Base-by-base conservation (phyloP, 805 yeast species). In the Candida vaughaniae region DNA sequence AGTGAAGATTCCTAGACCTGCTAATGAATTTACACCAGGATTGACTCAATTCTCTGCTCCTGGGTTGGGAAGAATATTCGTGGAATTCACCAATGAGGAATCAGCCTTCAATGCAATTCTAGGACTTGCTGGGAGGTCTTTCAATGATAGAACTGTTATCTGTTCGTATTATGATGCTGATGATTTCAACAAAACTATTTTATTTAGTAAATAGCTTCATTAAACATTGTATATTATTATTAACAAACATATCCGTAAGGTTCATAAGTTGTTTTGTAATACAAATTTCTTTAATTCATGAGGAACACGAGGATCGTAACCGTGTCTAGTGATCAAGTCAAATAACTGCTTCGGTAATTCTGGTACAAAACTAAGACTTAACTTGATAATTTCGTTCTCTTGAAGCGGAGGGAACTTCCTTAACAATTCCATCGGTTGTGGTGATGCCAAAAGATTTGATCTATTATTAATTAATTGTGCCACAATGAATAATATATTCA, bases 401-500 rank as follows among this genome's bases (percentile, higher is more conserved):
- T 82, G 78, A 39, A 89, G 62, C 3, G 64, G 64, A 0, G 96
- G 95, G 45, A 87, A 78, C 39, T 78, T 83, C 36, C 95, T 65
- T 34, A 89, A 59, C 14, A 85, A 56, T 29, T 78, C 69, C 87
- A 88, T 88, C 9, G 96, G 96, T 45, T 73, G 82, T 18, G 56
- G 60, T 6, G 82, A 70, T 11, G 62, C 63, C 38, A 90, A 57
- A n/a, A 89, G 62, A 20, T 71, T 62, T 7, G 79, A 73, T 39
- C 96, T 66, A 41, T 84, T 80, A 28, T 82, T 66, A 4, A 85
- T 78, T 16, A 89, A 62, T 55, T 86, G 95, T 2, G 96, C 91
- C 6, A 88, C 86, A 3, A 89, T 78, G 47, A 88, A 84, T 25
- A 90, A 65, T 19, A 90, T 75, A 60, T 90, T 89, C 80, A 88